Base-by-base conservation (phyloP, 164 flowering plant species). In the Pachysandra terminalis region DNA sequence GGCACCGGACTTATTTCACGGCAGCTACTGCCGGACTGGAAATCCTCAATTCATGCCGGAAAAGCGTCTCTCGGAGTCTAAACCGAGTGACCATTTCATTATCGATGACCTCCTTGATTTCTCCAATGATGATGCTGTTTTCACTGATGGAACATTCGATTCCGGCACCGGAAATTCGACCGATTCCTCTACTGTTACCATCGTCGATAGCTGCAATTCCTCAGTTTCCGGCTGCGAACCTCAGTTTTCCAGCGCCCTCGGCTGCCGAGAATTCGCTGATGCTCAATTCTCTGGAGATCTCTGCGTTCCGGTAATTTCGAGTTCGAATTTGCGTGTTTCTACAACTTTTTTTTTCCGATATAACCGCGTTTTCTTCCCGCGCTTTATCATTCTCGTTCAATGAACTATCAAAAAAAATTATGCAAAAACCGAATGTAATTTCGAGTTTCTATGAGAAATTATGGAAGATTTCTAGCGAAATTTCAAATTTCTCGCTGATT, bases 21-120 rank as follows among this genome's bases (percentile, higher is more conserved):
- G 67, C 62, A 75, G 69, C 24, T 78, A 56, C 63, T 73, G 68
- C 77, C 71, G 64, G 6, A 21, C 73, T 22, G 73, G 68, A 26
- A 66, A 54, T 53, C 69, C 75, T 0, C 84, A 80, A 71, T 70
- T 67, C 66, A 19, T 75, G 13, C 73, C 82, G 9, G 85, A 90
- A 57, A 82, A 75, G 58, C 75, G 77, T 26, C 73, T 63, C 22
- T 40, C 79, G 9, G 79, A 76, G 22, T 25, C 67, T 9, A 82
- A 83, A 57, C 22, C 66, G 2, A 81, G 70, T 3, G 93, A 88
- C 56, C 82, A 83, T 71, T 93, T 93, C 78, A 49, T 78, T 21
- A 80, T 93, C 3, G 98, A 93, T 7, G 98, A 91, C 71, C 88
- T 91, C 26, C 80, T 89, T 23, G 96, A 93, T 74, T 88, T 91